phyloP scores from a whole-genome alignment of 768 basidiomycete genomes.

The Leccinum disarticulatum region DNA sequence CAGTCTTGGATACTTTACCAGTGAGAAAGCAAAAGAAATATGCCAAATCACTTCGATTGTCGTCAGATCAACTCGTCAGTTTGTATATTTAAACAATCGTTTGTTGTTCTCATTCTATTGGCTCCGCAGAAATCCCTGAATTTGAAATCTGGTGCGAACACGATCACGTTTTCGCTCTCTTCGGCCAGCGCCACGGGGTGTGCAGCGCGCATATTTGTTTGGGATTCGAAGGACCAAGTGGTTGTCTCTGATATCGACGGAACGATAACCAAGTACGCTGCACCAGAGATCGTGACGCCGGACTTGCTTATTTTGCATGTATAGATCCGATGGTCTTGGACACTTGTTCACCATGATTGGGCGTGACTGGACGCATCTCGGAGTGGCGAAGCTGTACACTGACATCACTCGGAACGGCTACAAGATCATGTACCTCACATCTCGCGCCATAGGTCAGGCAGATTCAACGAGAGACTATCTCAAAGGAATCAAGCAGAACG shows the following conservation, averaged over 20 bases:
- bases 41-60: slow-evolving; percentile 89
- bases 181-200: slow-evolving; percentile 80
- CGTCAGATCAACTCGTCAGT: slow-evolving; percentile 90
- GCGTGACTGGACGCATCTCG: slow-evolving; percentile 96
- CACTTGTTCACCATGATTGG: slow-evolving; percentile 98
- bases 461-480: slow-evolving; percentile 95
- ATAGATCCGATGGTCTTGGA: slow-evolving; percentile 90
- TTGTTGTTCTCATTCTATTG: not conserved
- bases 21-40: slow-evolving; percentile 50
- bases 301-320: not conserved
- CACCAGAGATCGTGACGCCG: not conserved
- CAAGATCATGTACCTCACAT: slow-evolving; percentile 97
- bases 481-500: slow-evolving; percentile 91
- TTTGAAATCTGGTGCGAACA: slow-evolving; percentile 84
- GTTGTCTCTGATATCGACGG: slow-evolving; percentile 98
- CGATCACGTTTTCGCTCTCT: slow-evolving; percentile 91
- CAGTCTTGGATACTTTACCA: slow-evolving; percentile 20
- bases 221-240: slow-evolving; percentile 88
- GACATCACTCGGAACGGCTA: slow-evolving; percentile 96
- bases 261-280: slow-evolving; percentile 90
- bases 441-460: slow-evolving; percentile 95
- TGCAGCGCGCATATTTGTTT: slow-evolving; percentile 91
- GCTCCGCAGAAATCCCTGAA: slow-evolving; percentile 72
- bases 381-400: slow-evolving; percentile 95
- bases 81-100: not conserved